phyloP scores from a whole-genome alignment of 192 early-diverging fungal species.

The Backusella luteola region DNA sequence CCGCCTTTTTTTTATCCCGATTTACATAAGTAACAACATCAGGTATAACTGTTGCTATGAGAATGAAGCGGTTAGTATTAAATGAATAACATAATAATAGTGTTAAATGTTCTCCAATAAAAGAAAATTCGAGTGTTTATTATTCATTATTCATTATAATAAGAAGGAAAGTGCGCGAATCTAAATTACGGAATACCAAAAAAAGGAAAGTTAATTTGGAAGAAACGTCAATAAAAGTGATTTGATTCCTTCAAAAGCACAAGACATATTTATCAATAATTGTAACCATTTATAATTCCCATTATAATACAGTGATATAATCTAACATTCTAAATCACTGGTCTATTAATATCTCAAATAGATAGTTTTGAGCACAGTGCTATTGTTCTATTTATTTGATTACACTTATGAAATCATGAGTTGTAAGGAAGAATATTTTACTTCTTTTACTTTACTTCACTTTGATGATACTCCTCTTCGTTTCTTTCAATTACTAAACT shows the following conservation, averaged over 20 bases:
- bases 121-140: background rate
- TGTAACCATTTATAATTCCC: background rate
- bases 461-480: background rate
- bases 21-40: background rate
- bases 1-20: background rate
- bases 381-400: background rate
- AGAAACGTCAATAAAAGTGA: background rate
- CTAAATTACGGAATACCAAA: slow-evolving; percentile 6
- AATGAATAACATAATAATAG: background rate
- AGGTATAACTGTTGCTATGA: background rate
- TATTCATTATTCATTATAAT: background rate
- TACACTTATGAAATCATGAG: background rate
- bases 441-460: background rate
- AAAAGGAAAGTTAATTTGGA: background rate
- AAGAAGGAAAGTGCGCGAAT: background rate
- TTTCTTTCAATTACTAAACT: background rate
- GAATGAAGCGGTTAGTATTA: background rate
- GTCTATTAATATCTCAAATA: background rate
- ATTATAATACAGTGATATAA: background rate
- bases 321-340: background rate
- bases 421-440: background rate
- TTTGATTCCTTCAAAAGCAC: background rate
- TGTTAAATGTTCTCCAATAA: background rate
- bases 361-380: background rate
- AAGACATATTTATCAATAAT: background rate